Evolutionary conservation across 176 grass and related monocot species (phyloP).

Genomic region (Bromus sterilis): DNA sequence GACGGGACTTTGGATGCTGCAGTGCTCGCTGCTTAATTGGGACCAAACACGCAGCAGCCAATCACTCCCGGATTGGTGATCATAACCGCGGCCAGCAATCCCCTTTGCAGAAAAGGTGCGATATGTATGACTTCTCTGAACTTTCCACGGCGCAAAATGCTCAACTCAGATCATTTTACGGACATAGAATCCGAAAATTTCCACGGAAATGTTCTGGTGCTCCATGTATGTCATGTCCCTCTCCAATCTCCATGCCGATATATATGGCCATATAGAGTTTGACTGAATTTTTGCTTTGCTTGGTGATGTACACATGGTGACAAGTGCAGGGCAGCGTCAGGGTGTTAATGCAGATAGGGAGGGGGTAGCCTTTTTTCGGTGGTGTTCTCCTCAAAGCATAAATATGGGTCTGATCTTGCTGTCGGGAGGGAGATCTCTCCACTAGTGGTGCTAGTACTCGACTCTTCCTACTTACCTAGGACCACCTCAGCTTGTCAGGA

Average conservation of each 20-base stretch:
- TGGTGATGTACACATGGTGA: not conserved
- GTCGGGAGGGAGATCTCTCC: constrained; percentile 49
- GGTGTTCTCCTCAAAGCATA: constrained; percentile 37
- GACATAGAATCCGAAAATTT: too few species aligned
- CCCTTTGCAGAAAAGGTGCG: not conserved
- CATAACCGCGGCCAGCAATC: not conserved
- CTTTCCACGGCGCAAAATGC: not conserved
- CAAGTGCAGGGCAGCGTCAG: constrained; percentile 27
- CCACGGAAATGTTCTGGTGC: not conserved
- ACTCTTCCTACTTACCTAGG: constrained; percentile 37
- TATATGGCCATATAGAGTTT: too few species aligned
- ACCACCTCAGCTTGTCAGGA: constrained; percentile 29
- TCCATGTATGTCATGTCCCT: not conserved
- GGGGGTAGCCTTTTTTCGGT: constrained; percentile 31
- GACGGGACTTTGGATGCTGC: constrained; percentile 48
- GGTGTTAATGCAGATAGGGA: constrained; percentile 42
- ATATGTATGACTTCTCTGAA: not conserved
- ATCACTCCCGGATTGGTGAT: constrained; percentile 13
- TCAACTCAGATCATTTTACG: too few species aligned
- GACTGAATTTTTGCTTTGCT: too few species aligned
- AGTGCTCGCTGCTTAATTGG: not conserved
- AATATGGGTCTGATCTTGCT: constrained; percentile 50
- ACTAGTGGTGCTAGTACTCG: not conserved
- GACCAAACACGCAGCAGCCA: constrained; percentile 26
- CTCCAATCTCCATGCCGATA: too few species aligned